Evolutionary conservation across 2,329 filamentous ascomycete species (phyloP).

Genomic region (Balansia obtecta): DNA sequence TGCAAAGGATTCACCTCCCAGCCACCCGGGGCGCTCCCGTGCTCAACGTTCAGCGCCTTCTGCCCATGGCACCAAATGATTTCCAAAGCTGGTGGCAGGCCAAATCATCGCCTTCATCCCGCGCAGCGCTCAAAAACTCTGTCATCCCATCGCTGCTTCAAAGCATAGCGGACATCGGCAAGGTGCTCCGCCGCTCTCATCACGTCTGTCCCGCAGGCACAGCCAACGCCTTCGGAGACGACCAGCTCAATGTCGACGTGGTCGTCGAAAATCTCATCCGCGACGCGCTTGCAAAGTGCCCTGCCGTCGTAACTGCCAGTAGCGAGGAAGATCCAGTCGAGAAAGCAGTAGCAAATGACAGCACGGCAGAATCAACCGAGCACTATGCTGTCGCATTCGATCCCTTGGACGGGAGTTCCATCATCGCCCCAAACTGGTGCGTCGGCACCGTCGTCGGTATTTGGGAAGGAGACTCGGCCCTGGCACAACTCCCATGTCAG

Average conservation of each 20-base stretch:
- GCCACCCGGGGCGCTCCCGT: too few species aligned
- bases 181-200: constrained; percentile 30
- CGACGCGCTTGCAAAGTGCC: constrained; percentile 27
- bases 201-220: constrained; percentile 34
- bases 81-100: constrained; percentile 1
- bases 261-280: constrained; percentile 36
- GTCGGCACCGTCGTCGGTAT: constrained; percentile 48
- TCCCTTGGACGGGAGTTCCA: constrained; percentile 50
- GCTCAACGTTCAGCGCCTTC: background rate
- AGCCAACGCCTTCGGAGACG: constrained; percentile 45
- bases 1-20: too few species aligned
- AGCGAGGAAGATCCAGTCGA: constrained; percentile 51
- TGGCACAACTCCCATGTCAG: constrained; percentile 24
- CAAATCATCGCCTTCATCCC: constrained; percentile 10
- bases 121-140: constrained; percentile 24
- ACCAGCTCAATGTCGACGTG: constrained; percentile 47
- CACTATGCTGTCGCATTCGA: constrained; percentile 49
- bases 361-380: constrained; percentile 17
- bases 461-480: constrained; percentile 38
- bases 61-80: background rate
- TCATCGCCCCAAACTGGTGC: constrained; percentile 45
- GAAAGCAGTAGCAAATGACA: constrained; percentile 13
- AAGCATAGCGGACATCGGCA: constrained; percentile 31
- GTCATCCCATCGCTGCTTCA: constrained; percentile 37
- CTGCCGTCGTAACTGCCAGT: constrained; percentile 36